These are phyloP conservation scores for Stephania yunnanensis DNA, from an alignment of 164 flowering plant species.

Conservation along the genomic window DNA sequence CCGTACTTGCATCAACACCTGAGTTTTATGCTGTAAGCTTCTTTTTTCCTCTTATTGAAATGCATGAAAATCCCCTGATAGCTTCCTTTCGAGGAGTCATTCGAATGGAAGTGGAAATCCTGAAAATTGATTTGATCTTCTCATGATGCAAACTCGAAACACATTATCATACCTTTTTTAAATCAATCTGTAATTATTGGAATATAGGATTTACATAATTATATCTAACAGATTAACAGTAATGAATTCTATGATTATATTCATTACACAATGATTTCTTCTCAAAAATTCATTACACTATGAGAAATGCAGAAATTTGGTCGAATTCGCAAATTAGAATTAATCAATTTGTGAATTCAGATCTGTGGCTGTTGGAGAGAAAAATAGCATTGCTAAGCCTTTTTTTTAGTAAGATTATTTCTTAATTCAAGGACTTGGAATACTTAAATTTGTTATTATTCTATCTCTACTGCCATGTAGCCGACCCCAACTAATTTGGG, in stretches of 20 bases:
- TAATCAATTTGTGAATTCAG: neutral
- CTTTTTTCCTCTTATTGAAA: neutral
- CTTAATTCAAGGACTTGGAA: neutral
- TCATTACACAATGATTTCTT: neutral
- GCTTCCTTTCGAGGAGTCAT: neutral
- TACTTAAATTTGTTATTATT: neutral
- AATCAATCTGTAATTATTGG: neutral
- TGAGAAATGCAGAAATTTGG: neutral
- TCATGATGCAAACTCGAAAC: neutral
- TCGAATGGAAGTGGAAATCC: neutral
- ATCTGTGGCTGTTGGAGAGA: neutral
- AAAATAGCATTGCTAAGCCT: neutral
- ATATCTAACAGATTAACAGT: neutral
- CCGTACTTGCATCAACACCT: conserved; percentile 98
- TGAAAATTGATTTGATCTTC: neutral
- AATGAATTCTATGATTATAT: neutral
- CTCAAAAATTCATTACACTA: too few relatives aligned
- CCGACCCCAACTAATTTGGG: too few relatives aligned
- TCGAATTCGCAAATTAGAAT: neutral
- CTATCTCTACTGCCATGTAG: too few relatives aligned
- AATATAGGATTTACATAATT: neutral
- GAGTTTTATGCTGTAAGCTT: conserved; percentile 75
- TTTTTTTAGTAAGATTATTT: too few relatives aligned
- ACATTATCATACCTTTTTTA: neutral
- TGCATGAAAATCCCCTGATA: neutral